Percentiles rank a stretch among this genome's conserved stretches.
Conservation (phyloP, 108 stramenopile species). For the Cyclotella cryptica region DNA sequence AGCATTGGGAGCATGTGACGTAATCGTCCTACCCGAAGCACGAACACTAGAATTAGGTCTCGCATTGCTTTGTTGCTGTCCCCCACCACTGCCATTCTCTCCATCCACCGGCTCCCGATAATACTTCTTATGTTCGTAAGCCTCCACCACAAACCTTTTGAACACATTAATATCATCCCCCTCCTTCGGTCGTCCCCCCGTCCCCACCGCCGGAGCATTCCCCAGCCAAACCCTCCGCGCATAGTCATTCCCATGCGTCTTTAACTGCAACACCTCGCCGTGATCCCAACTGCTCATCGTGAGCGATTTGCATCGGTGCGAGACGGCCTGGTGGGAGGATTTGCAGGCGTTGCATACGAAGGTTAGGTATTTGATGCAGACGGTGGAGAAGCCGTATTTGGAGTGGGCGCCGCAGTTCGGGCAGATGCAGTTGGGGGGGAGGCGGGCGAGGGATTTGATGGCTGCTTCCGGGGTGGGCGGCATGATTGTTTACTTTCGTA, state of each 20-base stretch:
- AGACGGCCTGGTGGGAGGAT: conserved; percentile 88
- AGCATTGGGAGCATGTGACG: not conserved
- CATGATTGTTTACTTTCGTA: conserved; percentile 31
- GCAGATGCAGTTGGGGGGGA: conserved; percentile 68
- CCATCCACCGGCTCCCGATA: conserved; percentile 52
- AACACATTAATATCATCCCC: conserved; percentile 77
- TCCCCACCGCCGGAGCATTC: conserved; percentile 78
- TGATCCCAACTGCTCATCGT: conserved; percentile 90
- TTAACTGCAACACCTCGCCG: conserved; percentile 72
- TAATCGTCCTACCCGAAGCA: conserved; percentile 7
- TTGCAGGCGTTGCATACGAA: conserved; percentile 96
- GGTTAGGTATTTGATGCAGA: conserved; percentile 93
- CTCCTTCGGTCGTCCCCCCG: conserved; percentile 72
- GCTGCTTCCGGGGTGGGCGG: conserved; percentile 64
- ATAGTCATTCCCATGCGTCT: conserved; percentile 76
- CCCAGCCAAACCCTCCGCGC: conserved; percentile 80
- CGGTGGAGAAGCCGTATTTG: conserved; percentile 84
- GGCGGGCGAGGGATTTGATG: conserved; percentile 74
- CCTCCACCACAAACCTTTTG: conserved; percentile 85
- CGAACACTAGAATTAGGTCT: not conserved
- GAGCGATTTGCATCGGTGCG: conserved; percentile 92
- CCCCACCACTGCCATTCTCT: not conserved
- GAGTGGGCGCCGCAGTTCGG: conserved; percentile 87
- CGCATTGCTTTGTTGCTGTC: not conserved
- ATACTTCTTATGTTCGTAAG: conserved; percentile 79